Conservation (phyloP, 352 stramenopile genomes). For the Heterotrichella gracilis region DNA sequence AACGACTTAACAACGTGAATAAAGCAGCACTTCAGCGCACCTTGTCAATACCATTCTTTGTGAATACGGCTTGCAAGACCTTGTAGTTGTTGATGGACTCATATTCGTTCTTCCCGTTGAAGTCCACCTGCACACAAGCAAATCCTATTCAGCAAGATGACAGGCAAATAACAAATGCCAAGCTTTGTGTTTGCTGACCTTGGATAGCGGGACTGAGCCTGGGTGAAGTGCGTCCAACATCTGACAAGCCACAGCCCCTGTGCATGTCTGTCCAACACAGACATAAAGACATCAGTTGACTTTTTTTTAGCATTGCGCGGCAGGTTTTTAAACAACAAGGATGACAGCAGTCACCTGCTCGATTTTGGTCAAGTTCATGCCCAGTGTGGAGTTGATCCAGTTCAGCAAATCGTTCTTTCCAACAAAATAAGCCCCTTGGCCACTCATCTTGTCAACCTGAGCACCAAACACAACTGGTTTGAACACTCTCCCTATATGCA, state of each 20-base stretch:
- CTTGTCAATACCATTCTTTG: slow-evolving; percentile 58
- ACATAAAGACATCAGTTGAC: no score
- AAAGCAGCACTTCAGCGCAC: slow-evolving; percentile 13
- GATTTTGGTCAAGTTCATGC: slow-evolving; percentile 63
- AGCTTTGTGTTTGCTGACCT: no score
- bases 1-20: not conserved
- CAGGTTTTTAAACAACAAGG: no score
- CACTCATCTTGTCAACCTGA: no score
- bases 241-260: slow-evolving; percentile 72
- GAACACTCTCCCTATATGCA: no score
- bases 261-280: slow-evolving; percentile 71
- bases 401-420: slow-evolving; percentile 36
- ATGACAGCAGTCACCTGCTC: no score
- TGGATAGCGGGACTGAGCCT: slow-evolving; percentile 62
- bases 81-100: slow-evolving; percentile 99
- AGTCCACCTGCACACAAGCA: no score
- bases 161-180: no score
- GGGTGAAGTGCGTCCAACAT: slow-evolving; percentile 69
- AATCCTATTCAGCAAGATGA: no score
- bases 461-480: no score
- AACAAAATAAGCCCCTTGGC: slow-evolving; percentile 18
- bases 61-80: slow-evolving; percentile 79
- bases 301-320: no score
- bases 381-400: slow-evolving; percentile 76
- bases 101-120: slow-evolving; percentile 70